These are phyloP conservation scores for Agapanthus africanus DNA, from an alignment of 106 monocot genomes.

Conservation along the genomic window DNA sequence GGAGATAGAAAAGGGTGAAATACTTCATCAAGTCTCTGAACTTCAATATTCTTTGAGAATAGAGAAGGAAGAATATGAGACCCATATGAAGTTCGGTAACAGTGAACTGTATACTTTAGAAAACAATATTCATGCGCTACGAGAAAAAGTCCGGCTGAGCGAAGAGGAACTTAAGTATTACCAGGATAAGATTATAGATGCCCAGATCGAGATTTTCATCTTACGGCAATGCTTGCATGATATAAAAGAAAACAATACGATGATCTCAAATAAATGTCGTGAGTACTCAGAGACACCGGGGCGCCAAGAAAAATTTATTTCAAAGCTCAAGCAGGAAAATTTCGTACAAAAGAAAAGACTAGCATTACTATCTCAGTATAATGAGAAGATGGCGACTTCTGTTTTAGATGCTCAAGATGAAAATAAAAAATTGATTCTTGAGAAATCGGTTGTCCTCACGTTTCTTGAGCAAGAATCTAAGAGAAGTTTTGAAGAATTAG, in stretches of 20 bases:
- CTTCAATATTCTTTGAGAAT: constrained; percentile 22
- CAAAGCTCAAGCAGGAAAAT: constrained; percentile 40
- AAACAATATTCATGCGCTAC: constrained; percentile 19
- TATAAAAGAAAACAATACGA: constrained; percentile 30
- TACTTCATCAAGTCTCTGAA: constrained; percentile 27
- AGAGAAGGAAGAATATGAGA: constrained; percentile 30
- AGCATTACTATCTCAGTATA: constrained; percentile 18
- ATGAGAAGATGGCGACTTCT: constrained; percentile 25
- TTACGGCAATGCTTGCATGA: constrained; percentile 46
- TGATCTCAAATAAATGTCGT: constrained; percentile 27
- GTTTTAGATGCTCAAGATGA: constrained; percentile 40
- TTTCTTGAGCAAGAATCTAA: constrained; percentile 46
- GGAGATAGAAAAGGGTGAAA: constrained; percentile 25
- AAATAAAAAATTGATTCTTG: constrained; percentile 16
- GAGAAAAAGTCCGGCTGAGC: no score
- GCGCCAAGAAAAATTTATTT: constrained; percentile 26
- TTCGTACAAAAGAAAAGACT: constrained; percentile 24
- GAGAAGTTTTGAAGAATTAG: constrained; percentile 27
- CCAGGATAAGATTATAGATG: constrained; percentile 32
- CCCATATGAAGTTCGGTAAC: constrained; percentile 7
- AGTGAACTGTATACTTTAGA: constrained; percentile 16
- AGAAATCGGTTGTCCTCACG: constrained; percentile 45
- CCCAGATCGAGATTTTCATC: constrained; percentile 39
- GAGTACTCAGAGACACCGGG: constrained; percentile 2
- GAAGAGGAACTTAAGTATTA: constrained; percentile 37